Evolutionary conservation across 129 eudicot species (phyloP).

Genomic region (Apium graveolens): DNA sequence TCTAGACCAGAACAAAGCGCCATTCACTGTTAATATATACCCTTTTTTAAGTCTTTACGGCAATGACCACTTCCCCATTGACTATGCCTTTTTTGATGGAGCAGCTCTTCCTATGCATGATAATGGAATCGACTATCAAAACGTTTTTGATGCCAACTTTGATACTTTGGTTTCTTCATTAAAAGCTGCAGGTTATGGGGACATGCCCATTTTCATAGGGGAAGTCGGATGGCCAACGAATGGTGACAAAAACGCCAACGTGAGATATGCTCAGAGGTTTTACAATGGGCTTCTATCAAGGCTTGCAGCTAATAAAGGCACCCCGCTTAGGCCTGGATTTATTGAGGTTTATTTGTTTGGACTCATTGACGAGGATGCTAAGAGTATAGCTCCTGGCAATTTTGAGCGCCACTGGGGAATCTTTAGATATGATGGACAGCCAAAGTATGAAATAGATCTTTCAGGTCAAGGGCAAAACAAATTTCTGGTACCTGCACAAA

Average conservation of each 20-base stretch:
- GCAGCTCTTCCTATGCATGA: neutral
- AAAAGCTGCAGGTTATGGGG: neutral
- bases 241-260: slow-evolving; percentile 4
- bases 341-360: slow-evolving; percentile 7
- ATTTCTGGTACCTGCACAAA: neutral
- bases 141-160: slow-evolving; percentile 10
- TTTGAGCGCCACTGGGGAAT: slow-evolving; percentile 16
- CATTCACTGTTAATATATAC: slow-evolving; percentile 11
- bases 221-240: slow-evolving; percentile 10
- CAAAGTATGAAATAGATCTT: slow-evolving; percentile 1
- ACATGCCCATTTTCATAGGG: neutral
- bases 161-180: slow-evolving; percentile 10
- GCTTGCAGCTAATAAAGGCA: slow-evolving; percentile 9
- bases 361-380: slow-evolving; percentile 11
- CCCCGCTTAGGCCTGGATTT: neutral
- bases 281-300: slow-evolving; percentile 5
- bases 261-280: neutral
- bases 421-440: slow-evolving; percentile 9
- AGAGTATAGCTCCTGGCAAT: slow-evolving; percentile 4
- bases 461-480: neutral
- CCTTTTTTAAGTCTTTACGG: slow-evolving; percentile 6
- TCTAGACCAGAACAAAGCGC: neutral
- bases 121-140: neutral
- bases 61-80: slow-evolving; percentile 8
- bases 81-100: slow-evolving; percentile 13